Evolutionary conservation across 2,329 filamentous ascomycete species (phyloP).

Genomic region (Phaeosphaeria sp.): DNA sequence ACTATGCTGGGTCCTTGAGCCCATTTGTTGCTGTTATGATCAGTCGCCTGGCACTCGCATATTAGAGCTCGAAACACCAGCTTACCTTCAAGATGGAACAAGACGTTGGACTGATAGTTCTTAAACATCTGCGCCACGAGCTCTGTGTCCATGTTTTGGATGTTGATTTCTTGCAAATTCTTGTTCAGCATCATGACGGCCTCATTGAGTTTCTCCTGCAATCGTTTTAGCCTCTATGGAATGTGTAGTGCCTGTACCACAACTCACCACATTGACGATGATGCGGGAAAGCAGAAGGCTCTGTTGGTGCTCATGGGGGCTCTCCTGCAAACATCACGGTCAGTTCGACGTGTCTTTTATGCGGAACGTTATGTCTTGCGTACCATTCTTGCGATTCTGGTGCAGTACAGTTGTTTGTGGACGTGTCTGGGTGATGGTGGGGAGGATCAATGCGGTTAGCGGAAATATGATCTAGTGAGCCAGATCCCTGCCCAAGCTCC

Average conservation of each 20-base stretch:
- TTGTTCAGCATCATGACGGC: slow-evolving; percentile 92
- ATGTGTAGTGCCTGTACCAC: not conserved
- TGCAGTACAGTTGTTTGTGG: slow-evolving; percentile 8
- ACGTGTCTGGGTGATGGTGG: slow-evolving; percentile 31
- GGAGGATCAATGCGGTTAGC: slow-evolving; percentile 36
- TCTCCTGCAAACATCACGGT: slow-evolving; percentile 67
- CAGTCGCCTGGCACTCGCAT: not conserved
- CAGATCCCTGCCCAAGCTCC: slow-evolving; percentile 3
- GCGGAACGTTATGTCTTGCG: not conserved
- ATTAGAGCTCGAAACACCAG: not conserved
- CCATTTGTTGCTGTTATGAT: slow-evolving; percentile 74
- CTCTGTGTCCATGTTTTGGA: slow-evolving; percentile 99
- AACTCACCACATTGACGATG: slow-evolving; percentile 92
- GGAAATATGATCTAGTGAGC: slow-evolving; percentile 24
- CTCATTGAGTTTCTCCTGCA: slow-evolving; percentile 95
- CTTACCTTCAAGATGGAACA: slow-evolving; percentile 95
- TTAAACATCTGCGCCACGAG: slow-evolving; percentile 99
- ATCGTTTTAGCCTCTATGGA: slow-evolving; percentile 8
- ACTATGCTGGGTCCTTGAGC: slow-evolving; percentile 75
- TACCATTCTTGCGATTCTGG: slow-evolving; percentile 33
- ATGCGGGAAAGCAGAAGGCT: slow-evolving; percentile 91
- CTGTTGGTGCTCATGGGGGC: slow-evolving; percentile 97
- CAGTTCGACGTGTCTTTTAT: slow-evolving; percentile 12
- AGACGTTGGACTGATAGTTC: slow-evolving; percentile 97
- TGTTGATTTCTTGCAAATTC: slow-evolving; percentile 92